Conservation (phyloP, 345 rosid genomes). For the Rhodamnia argentea region DNA sequence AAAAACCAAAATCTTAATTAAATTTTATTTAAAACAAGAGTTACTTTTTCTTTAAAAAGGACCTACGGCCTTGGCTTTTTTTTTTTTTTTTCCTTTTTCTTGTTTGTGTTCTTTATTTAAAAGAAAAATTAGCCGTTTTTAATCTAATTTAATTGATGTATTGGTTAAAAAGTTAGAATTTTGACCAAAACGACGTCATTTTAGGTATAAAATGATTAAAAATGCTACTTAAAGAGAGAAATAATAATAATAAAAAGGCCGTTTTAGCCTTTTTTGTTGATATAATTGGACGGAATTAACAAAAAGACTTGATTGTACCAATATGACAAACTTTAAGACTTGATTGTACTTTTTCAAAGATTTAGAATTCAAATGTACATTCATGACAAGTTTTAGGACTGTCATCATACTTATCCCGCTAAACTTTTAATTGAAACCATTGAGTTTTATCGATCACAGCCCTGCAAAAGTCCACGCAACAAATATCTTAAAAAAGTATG, state of each 20-base stretch:
- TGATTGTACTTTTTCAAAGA: not conserved
- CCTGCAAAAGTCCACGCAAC: not conserved
- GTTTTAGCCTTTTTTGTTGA: fast-evolving
- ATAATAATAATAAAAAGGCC: not conserved
- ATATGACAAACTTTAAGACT: not conserved
- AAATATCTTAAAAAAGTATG: not conserved
- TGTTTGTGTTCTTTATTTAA: not conserved
- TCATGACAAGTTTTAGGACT: not conserved
- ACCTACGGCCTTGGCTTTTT: not conserved
- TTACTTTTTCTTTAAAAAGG: not conserved
- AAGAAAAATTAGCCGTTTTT: not conserved
- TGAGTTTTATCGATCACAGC: not conserved
- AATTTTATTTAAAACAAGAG: not conserved
- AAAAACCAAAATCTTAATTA: not conserved
- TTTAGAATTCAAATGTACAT: not conserved
- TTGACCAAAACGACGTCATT: fast-evolving
- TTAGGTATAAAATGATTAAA: not conserved
- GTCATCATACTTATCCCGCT: not conserved
- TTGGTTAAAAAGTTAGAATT: not conserved
- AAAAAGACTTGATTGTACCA: not conserved
- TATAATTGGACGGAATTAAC: not conserved
- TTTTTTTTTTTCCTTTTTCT: not conserved
- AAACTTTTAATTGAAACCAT: not conserved
- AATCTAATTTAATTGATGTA: not conserved
- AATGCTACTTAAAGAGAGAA: not conserved